phyloP scores from a whole-genome alignment of 2,329 filamentous ascomycete species.

The Aspergillus sp. region DNA sequence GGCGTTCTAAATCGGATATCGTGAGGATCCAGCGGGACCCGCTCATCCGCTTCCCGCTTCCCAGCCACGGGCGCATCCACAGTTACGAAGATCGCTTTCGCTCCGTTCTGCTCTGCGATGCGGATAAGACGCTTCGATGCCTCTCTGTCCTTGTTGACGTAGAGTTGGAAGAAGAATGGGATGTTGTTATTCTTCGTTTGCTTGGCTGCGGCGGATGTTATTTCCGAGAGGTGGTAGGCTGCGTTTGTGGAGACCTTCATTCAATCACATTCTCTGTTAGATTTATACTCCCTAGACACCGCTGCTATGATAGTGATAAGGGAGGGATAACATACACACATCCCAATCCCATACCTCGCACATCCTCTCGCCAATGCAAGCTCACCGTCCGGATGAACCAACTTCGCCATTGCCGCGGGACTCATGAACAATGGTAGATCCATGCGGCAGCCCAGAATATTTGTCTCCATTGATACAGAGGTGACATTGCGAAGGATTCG shows the following conservation, averaged over 20 bases:
- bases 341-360: constrained; percentile 55
- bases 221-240: constrained; percentile 59
- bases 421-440: constrained; percentile 64
- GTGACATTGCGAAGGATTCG: constrained; percentile 61
- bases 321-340: constrained; percentile 46
- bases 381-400: constrained; percentile 68
- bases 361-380: constrained; percentile 58
- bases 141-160: constrained; percentile 55
- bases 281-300: not conserved
- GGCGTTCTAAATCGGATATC: constrained; percentile 47
- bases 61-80: constrained; percentile 58
- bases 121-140: constrained; percentile 53
- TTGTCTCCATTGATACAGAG: constrained; percentile 52
- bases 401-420: constrained; percentile 64
- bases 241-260: constrained; percentile 60
- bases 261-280: not conserved
- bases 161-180: constrained; percentile 57
- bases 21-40: constrained; percentile 48
- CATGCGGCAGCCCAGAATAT: constrained; percentile 57
- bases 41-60: constrained; percentile 61
- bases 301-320: too few relatives aligned
- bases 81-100: constrained; percentile 54
- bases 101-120: constrained; percentile 43
- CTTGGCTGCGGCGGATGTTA: constrained; percentile 47
- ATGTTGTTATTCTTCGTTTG: constrained; percentile 25